A percentile compares a stretch with the other conserved stretches of the same genome.
These are phyloP conservation scores for Phytophthora ohioensis DNA, from an alignment of 352 stramenopile genomes.

Conservation along the genomic window DNA sequence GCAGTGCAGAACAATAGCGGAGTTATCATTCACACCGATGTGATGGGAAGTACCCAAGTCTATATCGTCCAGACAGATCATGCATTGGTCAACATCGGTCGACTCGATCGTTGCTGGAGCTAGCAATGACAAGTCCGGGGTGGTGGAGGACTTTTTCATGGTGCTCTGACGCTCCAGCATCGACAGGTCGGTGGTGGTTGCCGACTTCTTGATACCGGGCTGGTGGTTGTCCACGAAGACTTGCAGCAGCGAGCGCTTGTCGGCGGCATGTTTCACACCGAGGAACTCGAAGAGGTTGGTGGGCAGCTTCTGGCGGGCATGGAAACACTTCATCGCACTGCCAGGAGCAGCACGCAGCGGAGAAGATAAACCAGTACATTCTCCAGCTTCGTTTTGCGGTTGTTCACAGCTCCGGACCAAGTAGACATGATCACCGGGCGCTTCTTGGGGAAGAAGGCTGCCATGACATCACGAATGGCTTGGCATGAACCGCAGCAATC, in stretches of 20 bases:
- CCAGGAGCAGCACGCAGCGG: slow-evolving; percentile 66
- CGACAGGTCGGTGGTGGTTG: slow-evolving; percentile 33
- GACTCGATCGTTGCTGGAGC: slow-evolving; percentile 24
- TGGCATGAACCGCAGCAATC: slow-evolving; percentile 75
- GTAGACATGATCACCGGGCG: slow-evolving; percentile 50
- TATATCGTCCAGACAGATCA: slow-evolving; percentile 63
- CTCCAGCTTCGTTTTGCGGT: slow-evolving; percentile 70
- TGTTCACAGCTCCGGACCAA: slow-evolving; percentile 44
- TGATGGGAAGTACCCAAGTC: slow-evolving; percentile 28
- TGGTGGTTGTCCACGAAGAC: slow-evolving; percentile 72
- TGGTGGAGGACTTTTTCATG: slow-evolving; percentile 44
- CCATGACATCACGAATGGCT: slow-evolving; percentile 71
- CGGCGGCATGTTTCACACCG: slow-evolving; percentile 55
- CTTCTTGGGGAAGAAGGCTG: slow-evolving; percentile 71
- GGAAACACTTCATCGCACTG: slow-evolving; percentile 76
- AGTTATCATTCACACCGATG: slow-evolving; percentile 25
- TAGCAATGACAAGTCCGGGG: slow-evolving; percentile 36
- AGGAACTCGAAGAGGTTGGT: slow-evolving; percentile 68
- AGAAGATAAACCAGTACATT: slow-evolving; percentile 70
- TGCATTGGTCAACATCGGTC: slow-evolving; percentile 42
- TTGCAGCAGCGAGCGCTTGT: slow-evolving; percentile 72
- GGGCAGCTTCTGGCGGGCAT: slow-evolving; percentile 56
- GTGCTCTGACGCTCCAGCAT: slow-evolving; percentile 39
- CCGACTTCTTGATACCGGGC: slow-evolving; percentile 41
- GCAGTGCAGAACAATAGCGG: slow-evolving; percentile 63